Evolutionary conservation across 2,329 filamentous ascomycete species (phyloP).

Genomic region (Dryadomyces quercivorus): DNA sequence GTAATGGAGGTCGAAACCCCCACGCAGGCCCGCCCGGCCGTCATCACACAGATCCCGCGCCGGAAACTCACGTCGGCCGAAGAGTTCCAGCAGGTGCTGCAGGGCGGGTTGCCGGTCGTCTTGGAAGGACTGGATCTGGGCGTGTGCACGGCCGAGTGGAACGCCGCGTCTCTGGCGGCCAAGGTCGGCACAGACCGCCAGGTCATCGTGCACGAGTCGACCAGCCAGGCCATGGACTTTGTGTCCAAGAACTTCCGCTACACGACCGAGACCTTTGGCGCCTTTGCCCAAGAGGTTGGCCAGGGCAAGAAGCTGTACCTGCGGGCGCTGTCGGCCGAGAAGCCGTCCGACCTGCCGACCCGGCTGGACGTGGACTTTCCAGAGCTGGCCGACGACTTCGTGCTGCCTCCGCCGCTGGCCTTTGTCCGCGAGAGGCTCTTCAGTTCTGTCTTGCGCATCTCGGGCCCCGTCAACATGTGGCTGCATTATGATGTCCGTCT

Average conservation of each 20-base stretch:
- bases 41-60: slow-evolving; percentile 29
- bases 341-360: slow-evolving; percentile 59
- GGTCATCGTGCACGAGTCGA: slow-evolving; percentile 64
- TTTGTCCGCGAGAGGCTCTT: slow-evolving; percentile 52
- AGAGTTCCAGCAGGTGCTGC: slow-evolving; percentile 49
- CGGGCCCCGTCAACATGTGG: slow-evolving; percentile 76
- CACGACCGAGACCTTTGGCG: slow-evolving; percentile 50
- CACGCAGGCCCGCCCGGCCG: background rate
- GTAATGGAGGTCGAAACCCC: background rate
- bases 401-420: slow-evolving; percentile 48
- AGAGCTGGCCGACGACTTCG: slow-evolving; percentile 54
- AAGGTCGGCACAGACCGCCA: slow-evolving; percentile 48
- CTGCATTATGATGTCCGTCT: slow-evolving; percentile 66
- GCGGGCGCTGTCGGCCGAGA: slow-evolving; percentile 59
- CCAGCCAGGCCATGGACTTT: slow-evolving; percentile 62
- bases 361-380: slow-evolving; percentile 62
- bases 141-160: slow-evolving; percentile 55
- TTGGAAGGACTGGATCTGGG: slow-evolving; percentile 57
- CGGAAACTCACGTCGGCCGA: slow-evolving; percentile 35
- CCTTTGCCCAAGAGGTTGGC: slow-evolving; percentile 50
- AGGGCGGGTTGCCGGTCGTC: slow-evolving; percentile 47
- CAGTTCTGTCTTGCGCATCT: slow-evolving; percentile 69
- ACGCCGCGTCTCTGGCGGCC: slow-evolving; percentile 50
- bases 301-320: slow-evolving; percentile 58
- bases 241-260: slow-evolving; percentile 75